Evolutionary conservation across 2,329 filamentous ascomycete genomes (phyloP).

Genomic region (Cryphonectria naterciae): DNA sequence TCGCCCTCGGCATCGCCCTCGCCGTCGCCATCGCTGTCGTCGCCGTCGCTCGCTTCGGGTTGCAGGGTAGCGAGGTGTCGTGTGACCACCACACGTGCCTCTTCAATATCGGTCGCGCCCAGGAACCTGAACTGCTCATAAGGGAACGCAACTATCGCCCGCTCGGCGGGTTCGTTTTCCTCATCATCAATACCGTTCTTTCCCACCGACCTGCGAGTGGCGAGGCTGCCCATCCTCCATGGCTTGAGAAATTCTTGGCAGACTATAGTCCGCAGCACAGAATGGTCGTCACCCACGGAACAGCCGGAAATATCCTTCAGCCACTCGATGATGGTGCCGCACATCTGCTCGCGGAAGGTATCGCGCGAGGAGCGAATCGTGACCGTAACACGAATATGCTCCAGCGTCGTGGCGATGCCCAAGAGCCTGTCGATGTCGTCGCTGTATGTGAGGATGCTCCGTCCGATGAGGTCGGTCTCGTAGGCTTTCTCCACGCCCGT

Average conservation of each 20-base stretch:
- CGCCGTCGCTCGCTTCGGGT: conserved; percentile 44
- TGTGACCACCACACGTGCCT: conserved; percentile 33
- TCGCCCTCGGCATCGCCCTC: conserved; percentile 47
- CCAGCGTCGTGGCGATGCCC: conserved; percentile 80
- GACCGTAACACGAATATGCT: conserved; percentile 94
- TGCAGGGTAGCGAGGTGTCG: not conserved
- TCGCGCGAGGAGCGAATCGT: conserved; percentile 92
- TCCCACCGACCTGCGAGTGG: conserved; percentile 77
- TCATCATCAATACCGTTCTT: conserved; percentile 83
- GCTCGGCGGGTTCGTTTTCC: conserved; percentile 57
- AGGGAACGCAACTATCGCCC: conserved; percentile 42
- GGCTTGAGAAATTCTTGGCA: conserved; percentile 90
- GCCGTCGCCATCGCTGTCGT: conserved; percentile 51
- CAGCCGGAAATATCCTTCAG: conserved; percentile 90
- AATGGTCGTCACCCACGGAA: conserved; percentile 77
- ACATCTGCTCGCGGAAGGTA: conserved; percentile 98
- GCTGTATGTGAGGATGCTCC: conserved; percentile 81
- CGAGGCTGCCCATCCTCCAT: conserved; percentile 86
- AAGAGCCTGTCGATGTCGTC: conserved; percentile 74
- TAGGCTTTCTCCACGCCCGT: conserved; percentile 78
- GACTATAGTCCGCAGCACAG: conserved; percentile 78
- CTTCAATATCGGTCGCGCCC: conserved; percentile 37
- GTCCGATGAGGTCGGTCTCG: conserved; percentile 86
- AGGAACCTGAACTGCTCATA: conserved; percentile 39
- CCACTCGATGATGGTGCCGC: conserved; percentile 96